phyloP scores from a whole-genome alignment of 139 green algal species.

The Chlorella sp. region DNA sequence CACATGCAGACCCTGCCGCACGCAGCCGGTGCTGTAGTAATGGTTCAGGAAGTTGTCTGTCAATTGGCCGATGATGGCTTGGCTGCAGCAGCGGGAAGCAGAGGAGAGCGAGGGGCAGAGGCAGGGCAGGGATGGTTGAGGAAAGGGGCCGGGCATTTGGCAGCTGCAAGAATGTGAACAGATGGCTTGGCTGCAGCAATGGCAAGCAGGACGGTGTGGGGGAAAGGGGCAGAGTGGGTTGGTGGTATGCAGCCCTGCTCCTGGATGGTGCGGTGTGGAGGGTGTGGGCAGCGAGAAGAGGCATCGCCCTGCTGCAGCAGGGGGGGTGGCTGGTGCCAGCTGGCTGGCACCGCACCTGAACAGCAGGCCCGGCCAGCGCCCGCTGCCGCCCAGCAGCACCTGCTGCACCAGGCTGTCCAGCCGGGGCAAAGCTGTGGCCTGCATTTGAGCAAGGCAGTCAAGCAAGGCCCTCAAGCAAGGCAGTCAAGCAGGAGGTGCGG shows the following conservation, averaged over 20 bases:
- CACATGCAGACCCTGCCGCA: slow-evolving; percentile 39
- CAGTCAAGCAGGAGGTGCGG: no score
- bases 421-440: slow-evolving; percentile 38
- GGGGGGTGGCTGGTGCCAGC: no score
- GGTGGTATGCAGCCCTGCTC: no score
- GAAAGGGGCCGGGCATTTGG: no score
- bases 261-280: no score
- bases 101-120: neutral
- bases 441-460: neutral
- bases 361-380: slow-evolving; percentile 48
- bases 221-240: neutral
- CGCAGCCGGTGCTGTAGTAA: slow-evolving; percentile 33
- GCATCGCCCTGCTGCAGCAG: no score
- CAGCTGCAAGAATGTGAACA: no score
- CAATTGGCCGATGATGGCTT: slow-evolving; percentile 24
- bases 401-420: slow-evolving; percentile 49
- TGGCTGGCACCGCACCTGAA: slow-evolving; percentile 22
- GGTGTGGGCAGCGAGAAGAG: no score
- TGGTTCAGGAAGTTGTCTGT: slow-evolving; percentile 45
- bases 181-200: neutral
- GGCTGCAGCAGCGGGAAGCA: neutral
- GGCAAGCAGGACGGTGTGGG: neutral
- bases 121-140: neutral
- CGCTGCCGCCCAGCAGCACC: slow-evolving; percentile 44
- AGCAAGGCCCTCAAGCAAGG: no score